Percentiles rank a stretch among this genome's conserved stretches.
Evolutionary conservation across 495 filamentous ascomycete genomes (phyloP).

Genomic region (Cercophora newfieldiana): DNA sequence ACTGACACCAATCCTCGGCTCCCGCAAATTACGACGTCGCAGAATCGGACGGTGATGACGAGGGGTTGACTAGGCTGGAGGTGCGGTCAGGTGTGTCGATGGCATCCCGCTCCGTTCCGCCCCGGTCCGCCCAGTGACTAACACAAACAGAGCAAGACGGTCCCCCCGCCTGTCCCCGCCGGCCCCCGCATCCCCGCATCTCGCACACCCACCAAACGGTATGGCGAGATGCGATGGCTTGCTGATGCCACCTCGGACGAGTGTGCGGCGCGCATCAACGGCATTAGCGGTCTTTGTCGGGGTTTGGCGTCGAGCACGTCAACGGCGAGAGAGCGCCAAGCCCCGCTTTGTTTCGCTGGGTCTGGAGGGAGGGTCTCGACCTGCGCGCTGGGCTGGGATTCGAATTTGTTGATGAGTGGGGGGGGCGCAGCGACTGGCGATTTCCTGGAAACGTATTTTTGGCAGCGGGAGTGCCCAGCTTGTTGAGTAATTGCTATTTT

Average conservation of each 20-base stretch:
- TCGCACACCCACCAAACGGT: slow-evolving; percentile 14
- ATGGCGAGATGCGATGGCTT: slow-evolving; percentile 29
- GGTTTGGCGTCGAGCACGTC: slow-evolving; percentile 10
- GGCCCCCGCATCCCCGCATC: not conserved
- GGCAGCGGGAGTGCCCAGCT: not conserved
- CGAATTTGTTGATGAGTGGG: not conserved
- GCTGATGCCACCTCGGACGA: slow-evolving; percentile 20
- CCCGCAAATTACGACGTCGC: not conserved
- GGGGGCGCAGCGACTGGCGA: not conserved
- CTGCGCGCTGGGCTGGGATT: not conserved
- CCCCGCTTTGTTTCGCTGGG: not conserved
- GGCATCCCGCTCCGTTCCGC: not conserved
- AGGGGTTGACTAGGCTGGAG: not conserved
- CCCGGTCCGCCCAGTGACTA: not conserved
- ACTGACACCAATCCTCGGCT: not conserved
- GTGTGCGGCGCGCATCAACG: slow-evolving; percentile 1
- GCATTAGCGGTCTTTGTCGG: slow-evolving; percentile 12
- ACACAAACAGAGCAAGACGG: not conserved
- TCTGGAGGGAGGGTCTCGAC: not conserved
- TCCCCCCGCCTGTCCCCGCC: not conserved
- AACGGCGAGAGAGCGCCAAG: not conserved
- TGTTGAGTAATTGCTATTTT: not conserved
- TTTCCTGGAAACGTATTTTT: not conserved
- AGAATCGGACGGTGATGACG: not conserved
- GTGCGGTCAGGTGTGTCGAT: too few species aligned